Evolutionary conservation across 2,329 filamentous ascomycete species (phyloP).

Genomic region (Xylaria sp.): DNA sequence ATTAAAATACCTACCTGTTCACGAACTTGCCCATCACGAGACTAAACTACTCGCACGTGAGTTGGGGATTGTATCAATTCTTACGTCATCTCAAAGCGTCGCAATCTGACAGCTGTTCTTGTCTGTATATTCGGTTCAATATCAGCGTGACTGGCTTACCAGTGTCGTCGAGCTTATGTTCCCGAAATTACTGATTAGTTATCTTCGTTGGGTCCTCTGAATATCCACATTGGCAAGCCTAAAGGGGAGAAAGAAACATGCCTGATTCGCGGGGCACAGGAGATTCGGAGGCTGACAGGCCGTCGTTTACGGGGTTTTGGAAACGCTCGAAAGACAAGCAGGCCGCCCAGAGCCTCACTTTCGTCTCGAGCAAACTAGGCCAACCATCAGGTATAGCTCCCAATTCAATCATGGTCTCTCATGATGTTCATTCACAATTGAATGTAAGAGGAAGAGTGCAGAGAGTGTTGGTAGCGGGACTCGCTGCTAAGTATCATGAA

Average conservation of each 20-base stretch:
- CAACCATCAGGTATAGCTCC: slow-evolving; percentile 44
- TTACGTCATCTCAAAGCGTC: slow-evolving; percentile 18
- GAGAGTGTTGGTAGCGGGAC: background rate
- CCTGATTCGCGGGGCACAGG: slow-evolving; percentile 16
- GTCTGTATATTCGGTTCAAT: background rate
- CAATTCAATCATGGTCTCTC: background rate
- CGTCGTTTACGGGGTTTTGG: slow-evolving; percentile 61
- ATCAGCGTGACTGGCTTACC: background rate
- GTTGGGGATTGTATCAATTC: slow-evolving; percentile 7
- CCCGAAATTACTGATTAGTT: background rate
- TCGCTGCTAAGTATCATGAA: background rate
- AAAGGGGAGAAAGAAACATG: slow-evolving; percentile 13
- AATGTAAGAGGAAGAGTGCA: background rate
- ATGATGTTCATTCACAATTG: background rate
- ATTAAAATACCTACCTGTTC: background rate
- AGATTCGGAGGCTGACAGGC: slow-evolving; percentile 43
- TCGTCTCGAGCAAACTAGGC: slow-evolving; percentile 49
- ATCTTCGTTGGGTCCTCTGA: background rate
- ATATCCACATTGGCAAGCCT: background rate
- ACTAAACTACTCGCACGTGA: background rate
- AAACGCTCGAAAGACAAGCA: slow-evolving; percentile 55
- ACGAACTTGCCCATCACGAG: background rate
- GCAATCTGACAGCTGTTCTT: slow-evolving; percentile 13
- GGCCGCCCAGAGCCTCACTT: slow-evolving; percentile 50
- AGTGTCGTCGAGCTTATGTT: background rate